These are phyloP conservation scores for Tylopilus sp. DNA, from an alignment of 768 basidiomycete genomes.

Conservation along the genomic window DNA sequence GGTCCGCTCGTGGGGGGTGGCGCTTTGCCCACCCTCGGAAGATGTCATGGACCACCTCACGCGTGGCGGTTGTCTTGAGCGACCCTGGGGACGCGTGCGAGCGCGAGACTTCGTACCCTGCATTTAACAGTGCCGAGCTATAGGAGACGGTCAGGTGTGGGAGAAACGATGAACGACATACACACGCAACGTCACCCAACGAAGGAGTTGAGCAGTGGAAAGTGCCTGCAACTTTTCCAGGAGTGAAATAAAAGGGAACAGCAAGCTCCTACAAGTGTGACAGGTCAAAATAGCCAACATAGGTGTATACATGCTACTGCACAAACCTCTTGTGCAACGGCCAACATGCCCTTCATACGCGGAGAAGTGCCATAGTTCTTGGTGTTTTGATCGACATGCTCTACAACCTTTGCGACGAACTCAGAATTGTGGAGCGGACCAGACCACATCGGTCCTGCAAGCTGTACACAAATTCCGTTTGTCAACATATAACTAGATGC, in stretches of 20 bases:
- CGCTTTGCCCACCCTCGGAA: conserved; percentile 81
- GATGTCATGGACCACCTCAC: conserved; percentile 71
- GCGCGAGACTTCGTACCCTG: conserved; percentile 79
- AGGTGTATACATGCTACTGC: neutral
- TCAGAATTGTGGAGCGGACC: conserved; percentile 75
- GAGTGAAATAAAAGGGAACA: conserved; percentile 85
- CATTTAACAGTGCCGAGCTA: conserved; percentile 88
- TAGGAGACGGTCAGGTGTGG: neutral
- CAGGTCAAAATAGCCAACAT: neutral
- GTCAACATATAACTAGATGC: neutral
- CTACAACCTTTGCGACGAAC: conserved; percentile 74
- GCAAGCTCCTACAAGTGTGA: conserved; percentile 58
- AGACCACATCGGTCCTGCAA: conserved; percentile 97
- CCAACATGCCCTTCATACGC: conserved; percentile 95
- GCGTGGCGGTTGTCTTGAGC: conserved; percentile 82
- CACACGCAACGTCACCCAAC: conserved; percentile 72
- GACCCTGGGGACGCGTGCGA: conserved; percentile 90
- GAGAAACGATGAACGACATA: conserved; percentile 1
- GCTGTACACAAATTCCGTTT: conserved; percentile 36
- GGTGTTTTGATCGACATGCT: conserved; percentile 62
- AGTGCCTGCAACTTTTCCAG: conserved; percentile 68
- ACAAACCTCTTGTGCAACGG: conserved; percentile 80
- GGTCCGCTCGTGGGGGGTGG: conserved; percentile 82
- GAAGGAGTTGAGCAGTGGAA: conserved; percentile 83
- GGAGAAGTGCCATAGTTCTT: conserved; percentile 71